Percentiles rank a stretch among this genome's conserved stretches.
These are phyloP conservation scores for Sporothrix humicola DNA, from an alignment of 2,329 filamentous ascomycete species.

Conservation along the genomic window DNA sequence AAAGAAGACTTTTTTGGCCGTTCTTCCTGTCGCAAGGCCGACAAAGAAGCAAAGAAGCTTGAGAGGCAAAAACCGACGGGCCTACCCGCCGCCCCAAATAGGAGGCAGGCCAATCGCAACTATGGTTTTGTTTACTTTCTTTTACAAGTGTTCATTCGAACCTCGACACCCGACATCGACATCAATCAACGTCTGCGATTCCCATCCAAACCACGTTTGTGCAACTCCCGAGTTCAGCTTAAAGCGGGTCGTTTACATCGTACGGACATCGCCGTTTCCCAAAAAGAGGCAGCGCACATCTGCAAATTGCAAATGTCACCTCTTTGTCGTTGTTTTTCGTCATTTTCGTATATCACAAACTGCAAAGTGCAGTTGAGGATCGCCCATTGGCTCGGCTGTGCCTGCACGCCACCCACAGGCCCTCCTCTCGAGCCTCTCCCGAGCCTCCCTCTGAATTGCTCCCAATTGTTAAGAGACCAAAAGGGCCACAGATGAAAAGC, in stretches of 20 bases:
- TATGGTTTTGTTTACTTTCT: not conserved
- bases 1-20: not conserved
- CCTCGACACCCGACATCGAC: not conserved
- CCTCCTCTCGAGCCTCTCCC: not conserved
- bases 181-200: not conserved
- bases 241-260: not conserved
- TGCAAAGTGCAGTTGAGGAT: not conserved
- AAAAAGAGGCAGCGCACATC: not conserved
- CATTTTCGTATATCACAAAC: not conserved
- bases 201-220: not conserved
- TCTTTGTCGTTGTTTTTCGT: not conserved
- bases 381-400: constrained; percentile 17
- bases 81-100: constrained; percentile 11
- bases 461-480: too few species aligned
- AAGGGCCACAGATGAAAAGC: not conserved
- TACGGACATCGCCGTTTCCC: not conserved
- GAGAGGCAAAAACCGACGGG: constrained; percentile 13
- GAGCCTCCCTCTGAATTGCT: constrained; percentile 7
- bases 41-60: not conserved
- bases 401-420: constrained; percentile 6
- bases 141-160: not conserved
- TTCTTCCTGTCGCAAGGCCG: not conserved
- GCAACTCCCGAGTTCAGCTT: not conserved
- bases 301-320: not conserved
- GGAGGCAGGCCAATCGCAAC: not conserved